phyloP scores from a whole-genome alignment of 805 yeast genomes.

The Starmerella vitae region DNA sequence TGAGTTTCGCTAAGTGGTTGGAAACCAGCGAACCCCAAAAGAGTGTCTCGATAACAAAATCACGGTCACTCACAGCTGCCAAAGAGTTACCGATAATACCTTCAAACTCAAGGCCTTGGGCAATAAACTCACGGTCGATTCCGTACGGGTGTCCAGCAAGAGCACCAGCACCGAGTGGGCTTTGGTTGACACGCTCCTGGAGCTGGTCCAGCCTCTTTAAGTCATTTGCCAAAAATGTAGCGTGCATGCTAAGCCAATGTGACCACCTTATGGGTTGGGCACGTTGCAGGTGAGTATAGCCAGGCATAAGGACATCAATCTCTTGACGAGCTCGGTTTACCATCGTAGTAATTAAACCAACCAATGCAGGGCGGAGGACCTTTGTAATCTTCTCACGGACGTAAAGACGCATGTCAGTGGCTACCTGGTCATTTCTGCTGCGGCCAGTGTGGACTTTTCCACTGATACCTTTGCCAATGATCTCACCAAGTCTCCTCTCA shows the following conservation, averaged over 20 bases:
- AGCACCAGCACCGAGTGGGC: slow-evolving; percentile 96
- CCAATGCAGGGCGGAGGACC: slow-evolving; percentile 41
- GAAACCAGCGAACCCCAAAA: slow-evolving; percentile 91
- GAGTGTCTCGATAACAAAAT: slow-evolving; percentile 87
- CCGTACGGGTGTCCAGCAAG: slow-evolving; percentile 99
- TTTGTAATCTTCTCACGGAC: slow-evolving; percentile 59
- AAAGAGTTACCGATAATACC: slow-evolving; percentile 90
- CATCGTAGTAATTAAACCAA: slow-evolving; percentile 55
- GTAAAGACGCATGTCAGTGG: slow-evolving; percentile 94
- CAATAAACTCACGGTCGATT: slow-evolving; percentile 86
- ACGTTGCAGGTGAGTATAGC: slow-evolving; percentile 95
- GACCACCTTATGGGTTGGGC: slow-evolving; percentile 99
- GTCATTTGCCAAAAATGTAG: slow-evolving; percentile 87
- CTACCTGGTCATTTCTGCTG: slow-evolving; percentile 96
- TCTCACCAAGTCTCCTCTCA: slow-evolving; percentile 92
- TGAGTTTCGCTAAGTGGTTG: slow-evolving; percentile 89
- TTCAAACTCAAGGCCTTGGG: slow-evolving; percentile 62
- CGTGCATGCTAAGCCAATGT: slow-evolving; percentile 90
- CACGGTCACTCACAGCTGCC: slow-evolving; percentile 96
- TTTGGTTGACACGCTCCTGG: slow-evolving; percentile 65
- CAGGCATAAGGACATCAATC: slow-evolving; percentile 92
- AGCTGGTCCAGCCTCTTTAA: slow-evolving; percentile 72
- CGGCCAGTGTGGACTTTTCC: slow-evolving; percentile 99
- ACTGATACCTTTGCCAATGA: slow-evolving; percentile 83
- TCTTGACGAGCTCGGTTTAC: slow-evolving; percentile 67